Evolutionary conservation across 345 rosid species (phyloP), one percentile per base, ranked within the genome.

Genomic region (Litchi chinensis): DNA sequence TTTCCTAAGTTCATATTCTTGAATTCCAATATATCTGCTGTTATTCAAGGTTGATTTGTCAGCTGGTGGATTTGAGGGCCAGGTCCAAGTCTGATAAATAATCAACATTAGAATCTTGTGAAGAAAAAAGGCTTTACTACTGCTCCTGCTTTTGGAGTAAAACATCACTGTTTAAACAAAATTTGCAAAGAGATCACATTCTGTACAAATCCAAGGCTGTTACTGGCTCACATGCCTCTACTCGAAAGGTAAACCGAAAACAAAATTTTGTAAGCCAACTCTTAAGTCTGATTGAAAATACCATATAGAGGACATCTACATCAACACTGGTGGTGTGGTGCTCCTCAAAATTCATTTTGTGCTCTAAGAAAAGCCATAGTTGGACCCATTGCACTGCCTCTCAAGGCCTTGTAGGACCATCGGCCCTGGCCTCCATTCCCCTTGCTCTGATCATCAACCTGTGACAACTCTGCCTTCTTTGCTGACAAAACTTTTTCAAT

Each of bases 321-420:
- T 24, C 56, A 59, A 74, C 64, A 6, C 41, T 22, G 26, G 41
- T 24, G 28, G 44, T 56, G n/a, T 6, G 2, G 12, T 15, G 62
- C 4, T 65, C 62, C 75, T 90, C 78, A 85, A 11, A 87, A 71
- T 77, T 77, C 92, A 71, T 92, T 89, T 83, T 94, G 94, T 21
- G 93, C 82, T 78, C 98, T 88, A 76, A 97, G 83, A 74, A 90
- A 79, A 28, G 93, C 91, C 91, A 94, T 83, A 4, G 91, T 90
- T 18, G 97, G 99, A 79, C 98, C 98, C 75, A 97, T 76, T 1
- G 98, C 95, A 70, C 98, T 88, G 70, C 97, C 82, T 79, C 98
- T 89, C 74, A 86, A 71, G 62, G 87, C 94, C 90, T 85, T 90
- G 84, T 79, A 87, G 22, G 94, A 87, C 94, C 93, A 86, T 10